These are phyloP conservation scores for Saccharomycopsis fibuligera DNA, from an alignment of 805 yeast species.

Conservation along the genomic window DNA sequence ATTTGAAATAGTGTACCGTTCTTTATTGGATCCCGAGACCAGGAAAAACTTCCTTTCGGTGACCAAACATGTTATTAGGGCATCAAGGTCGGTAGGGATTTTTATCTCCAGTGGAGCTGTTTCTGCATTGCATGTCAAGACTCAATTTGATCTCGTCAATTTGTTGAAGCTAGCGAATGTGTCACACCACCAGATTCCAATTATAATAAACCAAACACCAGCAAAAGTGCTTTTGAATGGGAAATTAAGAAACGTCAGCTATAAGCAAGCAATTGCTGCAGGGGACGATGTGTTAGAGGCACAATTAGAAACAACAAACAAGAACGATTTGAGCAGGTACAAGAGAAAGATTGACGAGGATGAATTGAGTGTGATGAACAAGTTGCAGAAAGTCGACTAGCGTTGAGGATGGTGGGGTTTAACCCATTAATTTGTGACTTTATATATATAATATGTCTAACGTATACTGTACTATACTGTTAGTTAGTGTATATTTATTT, in stretches of 20 bases:
- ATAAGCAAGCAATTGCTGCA: slow-evolving; percentile 64
- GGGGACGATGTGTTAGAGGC: slow-evolving; percentile 32
- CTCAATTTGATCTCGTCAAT: slow-evolving; percentile 60
- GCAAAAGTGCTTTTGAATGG: slow-evolving; percentile 66
- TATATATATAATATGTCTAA: no score
- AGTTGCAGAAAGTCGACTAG: slow-evolving; percentile 6
- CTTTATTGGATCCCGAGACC: slow-evolving; percentile 30
- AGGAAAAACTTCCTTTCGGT: slow-evolving; percentile 66
- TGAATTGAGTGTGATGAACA: slow-evolving; percentile 8
- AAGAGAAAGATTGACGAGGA: slow-evolving; percentile 10
- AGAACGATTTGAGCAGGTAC: background rate
- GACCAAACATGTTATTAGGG: slow-evolving; percentile 66
- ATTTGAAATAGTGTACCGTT: slow-evolving; percentile 53
- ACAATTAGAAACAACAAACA: background rate
- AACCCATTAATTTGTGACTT: no score
- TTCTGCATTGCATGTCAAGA: slow-evolving; percentile 51
- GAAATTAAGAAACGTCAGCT: slow-evolving; percentile 61
- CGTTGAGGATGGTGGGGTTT: no score
- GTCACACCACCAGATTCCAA: slow-evolving; percentile 52
- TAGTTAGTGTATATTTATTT: no score
- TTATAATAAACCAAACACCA: slow-evolving; percentile 54
- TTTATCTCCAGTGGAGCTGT: slow-evolving; percentile 73
- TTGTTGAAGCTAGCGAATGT: slow-evolving; percentile 67
- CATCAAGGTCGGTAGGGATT: slow-evolving; percentile 75
- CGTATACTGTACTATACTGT: no score